Percentiles rank a stretch among this genome's conserved stretches.
phyloP scores from a whole-genome alignment of 805 yeast genomes.

The Jamesozyma gamospora region DNA sequence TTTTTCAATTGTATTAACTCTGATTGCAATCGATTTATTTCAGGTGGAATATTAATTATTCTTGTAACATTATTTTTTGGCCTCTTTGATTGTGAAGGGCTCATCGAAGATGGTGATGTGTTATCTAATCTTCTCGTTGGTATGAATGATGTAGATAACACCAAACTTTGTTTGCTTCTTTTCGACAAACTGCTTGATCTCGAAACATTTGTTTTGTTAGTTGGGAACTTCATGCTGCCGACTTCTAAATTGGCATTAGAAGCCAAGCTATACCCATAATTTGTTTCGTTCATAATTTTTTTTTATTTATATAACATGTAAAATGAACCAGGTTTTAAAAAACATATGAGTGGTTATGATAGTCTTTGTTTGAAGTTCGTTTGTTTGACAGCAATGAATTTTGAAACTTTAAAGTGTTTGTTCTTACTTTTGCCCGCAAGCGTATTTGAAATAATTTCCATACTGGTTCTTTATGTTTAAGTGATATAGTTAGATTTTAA shows the following conservation, averaged over 20 bases:
- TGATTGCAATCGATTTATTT: conserved; percentile 17
- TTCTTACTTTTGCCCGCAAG: too few species aligned
- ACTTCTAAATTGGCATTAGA: neutral
- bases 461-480: too few species aligned
- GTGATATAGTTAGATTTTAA: too few species aligned
- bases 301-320: too few species aligned
- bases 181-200: conserved; percentile 5
- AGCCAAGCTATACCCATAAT: neutral
- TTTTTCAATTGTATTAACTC: conserved; percentile 15
- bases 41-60: conserved; percentile 15
- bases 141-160: conserved; percentile 28
- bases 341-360: neutral
- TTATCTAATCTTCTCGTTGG: conserved; percentile 22
- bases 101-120: conserved; percentile 20
- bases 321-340: too few species aligned
- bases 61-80: conserved; percentile 19
- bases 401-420: too few species aligned
- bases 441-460: too few species aligned
- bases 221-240: neutral
- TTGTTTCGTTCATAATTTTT: neutral
- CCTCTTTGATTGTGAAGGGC: conserved; percentile 19
- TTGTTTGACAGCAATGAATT: too few species aligned
- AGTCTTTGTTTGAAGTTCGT: neutral
- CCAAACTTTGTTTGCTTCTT: conserved; percentile 19
- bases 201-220: conserved; percentile 1